phyloP scores from a whole-genome alignment of 2,329 filamentous ascomycete species.

The Ceratocystis eucalypticola region DNA sequence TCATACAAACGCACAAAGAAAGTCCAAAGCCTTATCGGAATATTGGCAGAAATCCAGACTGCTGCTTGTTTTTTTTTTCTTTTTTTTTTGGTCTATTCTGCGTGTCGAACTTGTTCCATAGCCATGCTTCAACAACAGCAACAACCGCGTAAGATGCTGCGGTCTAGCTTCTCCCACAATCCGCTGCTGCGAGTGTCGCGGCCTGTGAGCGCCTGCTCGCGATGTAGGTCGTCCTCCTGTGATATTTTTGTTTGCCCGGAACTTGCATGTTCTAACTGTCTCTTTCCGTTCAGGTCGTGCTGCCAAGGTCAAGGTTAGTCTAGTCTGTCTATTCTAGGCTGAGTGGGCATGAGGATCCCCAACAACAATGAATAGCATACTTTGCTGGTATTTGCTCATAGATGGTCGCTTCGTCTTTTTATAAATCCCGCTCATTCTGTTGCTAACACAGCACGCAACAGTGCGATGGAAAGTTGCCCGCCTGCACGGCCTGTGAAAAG shows the following conservation, averaged over 20 bases:
- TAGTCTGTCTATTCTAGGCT: slow-evolving; percentile 19
- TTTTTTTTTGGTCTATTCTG: not conserved
- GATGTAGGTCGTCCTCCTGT: slow-evolving; percentile 38
- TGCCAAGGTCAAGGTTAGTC: slow-evolving; percentile 76
- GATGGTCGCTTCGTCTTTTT: not conserved
- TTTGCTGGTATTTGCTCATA: slow-evolving; percentile 8
- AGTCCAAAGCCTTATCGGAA: not conserved
- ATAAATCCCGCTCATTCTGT: not conserved
- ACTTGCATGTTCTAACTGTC: not conserved
- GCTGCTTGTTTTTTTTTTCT: not conserved
- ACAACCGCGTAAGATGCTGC: slow-evolving; percentile 25
- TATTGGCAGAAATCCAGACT: not conserved
- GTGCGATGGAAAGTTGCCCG: slow-evolving; percentile 92
- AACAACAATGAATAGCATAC: not conserved
- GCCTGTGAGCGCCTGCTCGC: slow-evolving; percentile 66
- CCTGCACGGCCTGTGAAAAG: slow-evolving; percentile 89
- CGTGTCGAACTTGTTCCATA: slow-evolving; percentile 25
- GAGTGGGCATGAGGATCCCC: not conserved
- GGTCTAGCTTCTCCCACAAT: slow-evolving; percentile 38
- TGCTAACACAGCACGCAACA: slow-evolving; percentile 24
- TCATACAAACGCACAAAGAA: not conserved
- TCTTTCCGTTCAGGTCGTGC: slow-evolving; percentile 45
- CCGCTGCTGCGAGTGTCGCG: slow-evolving; percentile 60
- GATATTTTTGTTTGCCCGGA: not conserved
- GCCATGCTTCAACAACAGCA: slow-evolving; percentile 13